Percentiles rank a stretch among this genome's conserved stretches.
phyloP scores from a whole-genome alignment of 345 rosid genomes.

The Ricinus communis region DNA sequence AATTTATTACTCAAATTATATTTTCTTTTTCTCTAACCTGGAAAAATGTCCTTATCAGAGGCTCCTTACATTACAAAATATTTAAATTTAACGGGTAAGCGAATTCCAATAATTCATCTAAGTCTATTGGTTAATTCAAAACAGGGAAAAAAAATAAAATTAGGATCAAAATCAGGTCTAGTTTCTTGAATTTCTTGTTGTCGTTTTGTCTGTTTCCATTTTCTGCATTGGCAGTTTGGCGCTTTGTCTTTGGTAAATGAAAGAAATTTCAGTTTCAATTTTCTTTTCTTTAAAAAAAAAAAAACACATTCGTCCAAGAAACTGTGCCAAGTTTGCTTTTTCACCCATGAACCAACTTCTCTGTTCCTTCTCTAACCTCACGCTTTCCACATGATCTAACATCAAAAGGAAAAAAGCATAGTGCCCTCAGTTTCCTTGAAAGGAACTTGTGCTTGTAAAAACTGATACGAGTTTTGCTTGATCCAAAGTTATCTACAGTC shows the following conservation, averaged over 20 bases:
- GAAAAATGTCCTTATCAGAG: neutral
- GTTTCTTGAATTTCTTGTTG: slow-evolving; percentile 28
- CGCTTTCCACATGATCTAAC: slow-evolving; percentile 29
- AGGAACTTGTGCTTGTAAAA: slow-evolving; percentile 27
- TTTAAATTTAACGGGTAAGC: neutral
- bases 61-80: neutral
- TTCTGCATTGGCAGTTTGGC: slow-evolving; percentile 7
- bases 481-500: slow-evolving; percentile 22
- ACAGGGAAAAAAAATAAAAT: no score
- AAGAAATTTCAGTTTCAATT: neutral
- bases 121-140: neutral
- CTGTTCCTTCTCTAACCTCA: slow-evolving; percentile 19
- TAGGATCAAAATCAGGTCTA: slow-evolving; percentile 13
- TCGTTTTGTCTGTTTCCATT: slow-evolving; percentile 14
- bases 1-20: neutral
- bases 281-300: no score
- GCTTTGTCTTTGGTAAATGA: neutral
- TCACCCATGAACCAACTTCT: neutral
- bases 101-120: slow-evolving; percentile 3
- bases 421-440: slow-evolving; percentile 24
- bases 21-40: no score
- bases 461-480: slow-evolving; percentile 25
- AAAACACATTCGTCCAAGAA: slow-evolving; percentile 3
- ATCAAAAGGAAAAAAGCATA: slow-evolving; percentile 1
- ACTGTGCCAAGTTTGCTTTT: neutral